Conservation (phyloP, 75 land plant species). For the Cunninghamia lanceolata region DNA sequence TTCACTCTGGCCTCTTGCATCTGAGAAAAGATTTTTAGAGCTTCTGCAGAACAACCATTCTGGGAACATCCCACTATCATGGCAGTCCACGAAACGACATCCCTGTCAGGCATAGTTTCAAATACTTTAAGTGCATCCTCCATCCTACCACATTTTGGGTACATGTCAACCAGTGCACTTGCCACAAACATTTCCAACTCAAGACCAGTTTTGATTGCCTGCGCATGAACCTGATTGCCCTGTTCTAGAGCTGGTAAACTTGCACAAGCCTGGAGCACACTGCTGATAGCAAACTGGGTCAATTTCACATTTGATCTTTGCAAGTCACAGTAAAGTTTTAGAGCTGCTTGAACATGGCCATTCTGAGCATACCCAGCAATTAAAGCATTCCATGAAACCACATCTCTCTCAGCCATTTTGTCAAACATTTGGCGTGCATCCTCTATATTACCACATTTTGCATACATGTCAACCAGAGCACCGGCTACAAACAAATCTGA, state of each 20-base stretch:
- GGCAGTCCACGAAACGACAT: conserved; percentile 16
- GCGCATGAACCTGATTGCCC: conserved; percentile 14
- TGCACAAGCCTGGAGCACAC: conserved; percentile 7
- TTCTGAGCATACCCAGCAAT: conserved; percentile 13
- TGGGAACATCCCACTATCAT: conserved; percentile 18
- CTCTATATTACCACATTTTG: conserved; percentile 11
- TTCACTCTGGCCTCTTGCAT: conserved; percentile 2
- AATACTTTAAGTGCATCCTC: conserved; percentile 10
- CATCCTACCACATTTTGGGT: conserved; percentile 17
- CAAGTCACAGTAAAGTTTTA: background rate
- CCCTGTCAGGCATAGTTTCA: conserved; percentile 8
- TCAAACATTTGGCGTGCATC: conserved; percentile 15
- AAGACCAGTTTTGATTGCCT: conserved; percentile 3
- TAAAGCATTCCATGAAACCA: conserved; percentile 12
- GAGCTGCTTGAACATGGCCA: conserved; percentile 7
- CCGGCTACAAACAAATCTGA: conserved; percentile 12
- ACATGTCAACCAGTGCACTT: conserved; percentile 15
- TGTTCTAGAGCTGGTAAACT: background rate
- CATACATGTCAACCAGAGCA: conserved; percentile 13
- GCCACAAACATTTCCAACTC: conserved; percentile 11
- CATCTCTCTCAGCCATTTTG: conserved; percentile 8
- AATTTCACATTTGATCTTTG: background rate
- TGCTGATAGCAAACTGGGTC: background rate
- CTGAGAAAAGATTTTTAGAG: conserved; percentile 4
- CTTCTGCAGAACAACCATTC: conserved; percentile 12